Base-by-base conservation (phyloP, 108 stramenopile genomes). In the Parietichytrium sp. region DNA sequence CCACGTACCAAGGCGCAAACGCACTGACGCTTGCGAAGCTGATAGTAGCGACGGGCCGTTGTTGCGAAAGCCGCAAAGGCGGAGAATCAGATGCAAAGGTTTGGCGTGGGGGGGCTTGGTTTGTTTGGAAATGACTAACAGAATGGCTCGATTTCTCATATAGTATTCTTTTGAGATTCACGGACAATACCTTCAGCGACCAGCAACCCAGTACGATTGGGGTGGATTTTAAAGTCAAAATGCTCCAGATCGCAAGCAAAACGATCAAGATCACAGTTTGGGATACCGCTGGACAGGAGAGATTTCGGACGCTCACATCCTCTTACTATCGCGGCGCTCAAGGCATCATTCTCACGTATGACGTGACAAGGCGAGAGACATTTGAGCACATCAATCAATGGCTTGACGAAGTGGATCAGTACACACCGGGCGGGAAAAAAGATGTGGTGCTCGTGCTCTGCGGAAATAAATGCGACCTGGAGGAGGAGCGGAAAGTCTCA, bases 311-410 rank as follows among this genome's bases (percentile, higher is more conserved):
- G 23, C 82, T 99, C 47, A 99, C 98, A 7, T 93, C 92, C 30
- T 91, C 92, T 18, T 99, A 98, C 83, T 99, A 99, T 85, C 91
- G 97, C 16, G 98, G 98, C 13, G 98, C 98, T 2, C 98, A 98
- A 81, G 97, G 97, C n/a, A 96, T 99, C 50, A 93, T 97, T 18
- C 92, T 99, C 84, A 84, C 84, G 8, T 99, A 98, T 83, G 98
- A 99, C 82, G 96, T 98, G 20, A 95, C 96, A 16, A 93, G 96
- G 27, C 93, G 91, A n/a, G 98, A 98, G 55, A 95, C 94, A 13
- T 98, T 98, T 86, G 97, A 97, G 55, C 95, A 96, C 89, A 88
- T 99, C 55, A 90, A 91, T 45, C 93, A 95, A 81, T 99, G 98
- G 98, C 85, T 98, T 27, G 94, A 97, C 55, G 98, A 99, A 87